Percentiles rank a stretch among this genome's conserved stretches.
Conservation (phyloP, 2,329 filamentous ascomycete genomes). For the Penicillium sp. region DNA sequence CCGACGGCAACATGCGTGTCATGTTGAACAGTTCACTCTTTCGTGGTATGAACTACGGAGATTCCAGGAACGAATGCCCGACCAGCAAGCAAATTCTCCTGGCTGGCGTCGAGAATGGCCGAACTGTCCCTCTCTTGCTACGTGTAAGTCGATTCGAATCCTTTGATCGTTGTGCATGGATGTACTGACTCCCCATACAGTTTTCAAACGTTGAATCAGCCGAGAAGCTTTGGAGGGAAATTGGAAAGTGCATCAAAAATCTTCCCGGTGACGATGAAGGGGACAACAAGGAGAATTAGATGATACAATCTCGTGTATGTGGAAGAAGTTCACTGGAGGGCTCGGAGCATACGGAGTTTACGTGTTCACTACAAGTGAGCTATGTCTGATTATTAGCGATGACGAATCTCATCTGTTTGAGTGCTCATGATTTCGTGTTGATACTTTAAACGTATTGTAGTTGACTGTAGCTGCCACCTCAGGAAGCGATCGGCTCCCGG, state of each 20-base stretch:
- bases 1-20: constrained; percentile 83
- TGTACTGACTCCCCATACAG: constrained; percentile 21
- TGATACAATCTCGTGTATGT: background rate
- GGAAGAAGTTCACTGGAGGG: constrained; percentile 1
- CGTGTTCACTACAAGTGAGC: constrained; percentile 3
- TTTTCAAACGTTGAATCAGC: constrained; percentile 46
- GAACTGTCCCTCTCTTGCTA: constrained; percentile 53
- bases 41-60: constrained; percentile 74
- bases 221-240: constrained; percentile 47
- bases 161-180: background rate
- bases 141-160: constrained; percentile 47
- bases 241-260: constrained; percentile 33
- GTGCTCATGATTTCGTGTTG: background rate
- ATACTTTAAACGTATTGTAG: background rate
- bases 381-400: constrained; percentile 8
- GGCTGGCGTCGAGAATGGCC: constrained; percentile 55
- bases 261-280: background rate
- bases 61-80: constrained; percentile 60
- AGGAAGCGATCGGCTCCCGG: no score
- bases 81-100: constrained; percentile 69
- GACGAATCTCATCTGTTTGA: constrained; percentile 7
- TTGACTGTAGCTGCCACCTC: no score
- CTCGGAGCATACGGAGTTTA: constrained; percentile 9
- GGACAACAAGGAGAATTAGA: constrained; percentile 2
- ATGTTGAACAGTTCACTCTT: constrained; percentile 82